phyloP scores from a whole-genome alignment of 2,329 filamentous ascomycete genomes.

The Aspergillus floridensis region DNA sequence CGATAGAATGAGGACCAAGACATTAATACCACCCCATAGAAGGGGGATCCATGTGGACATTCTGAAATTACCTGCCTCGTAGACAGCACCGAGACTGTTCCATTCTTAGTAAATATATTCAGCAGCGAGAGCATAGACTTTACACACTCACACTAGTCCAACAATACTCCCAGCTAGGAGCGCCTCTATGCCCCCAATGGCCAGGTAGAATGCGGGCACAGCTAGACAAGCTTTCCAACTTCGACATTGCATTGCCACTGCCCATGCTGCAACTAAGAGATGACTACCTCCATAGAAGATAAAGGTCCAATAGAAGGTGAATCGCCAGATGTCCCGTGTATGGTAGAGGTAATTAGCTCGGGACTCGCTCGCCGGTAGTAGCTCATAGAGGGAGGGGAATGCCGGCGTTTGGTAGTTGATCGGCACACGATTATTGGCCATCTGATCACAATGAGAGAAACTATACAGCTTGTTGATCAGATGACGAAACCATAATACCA shows the following conservation, averaged over 20 bases:
- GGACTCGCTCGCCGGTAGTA: constrained; percentile 56
- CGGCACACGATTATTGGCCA: constrained; percentile 46
- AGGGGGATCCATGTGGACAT: constrained; percentile 96
- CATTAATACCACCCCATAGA: constrained; percentile 81
- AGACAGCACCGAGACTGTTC: constrained; percentile 72
- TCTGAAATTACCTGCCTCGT: constrained; percentile 75
- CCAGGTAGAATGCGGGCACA: constrained; percentile 66
- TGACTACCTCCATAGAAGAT: constrained; percentile 76
- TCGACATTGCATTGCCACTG: constrained; percentile 65
- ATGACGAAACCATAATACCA: constrained; percentile 8
- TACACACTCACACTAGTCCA: constrained; percentile 66
- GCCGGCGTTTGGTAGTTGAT: constrained; percentile 64
- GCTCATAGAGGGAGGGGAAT: constrained; percentile 83
- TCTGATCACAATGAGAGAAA: constrained; percentile 13
- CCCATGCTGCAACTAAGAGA: constrained; percentile 67
- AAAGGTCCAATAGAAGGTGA: constrained; percentile 82
- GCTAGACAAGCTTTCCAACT: constrained; percentile 60
- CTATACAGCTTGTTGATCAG: not conserved
- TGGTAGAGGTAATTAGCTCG: constrained; percentile 68
- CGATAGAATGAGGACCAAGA: constrained; percentile 76
- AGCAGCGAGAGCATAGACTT: not conserved
- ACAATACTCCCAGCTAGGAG: constrained; percentile 77
- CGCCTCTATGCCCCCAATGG: constrained; percentile 73
- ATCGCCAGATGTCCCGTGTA: constrained; percentile 76
- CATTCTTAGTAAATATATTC: constrained; percentile 9